Evolutionary conservation across 345 rosid genomes (phyloP).

Genomic region (thale cress (Arabidopsis thaliana)): DNA sequence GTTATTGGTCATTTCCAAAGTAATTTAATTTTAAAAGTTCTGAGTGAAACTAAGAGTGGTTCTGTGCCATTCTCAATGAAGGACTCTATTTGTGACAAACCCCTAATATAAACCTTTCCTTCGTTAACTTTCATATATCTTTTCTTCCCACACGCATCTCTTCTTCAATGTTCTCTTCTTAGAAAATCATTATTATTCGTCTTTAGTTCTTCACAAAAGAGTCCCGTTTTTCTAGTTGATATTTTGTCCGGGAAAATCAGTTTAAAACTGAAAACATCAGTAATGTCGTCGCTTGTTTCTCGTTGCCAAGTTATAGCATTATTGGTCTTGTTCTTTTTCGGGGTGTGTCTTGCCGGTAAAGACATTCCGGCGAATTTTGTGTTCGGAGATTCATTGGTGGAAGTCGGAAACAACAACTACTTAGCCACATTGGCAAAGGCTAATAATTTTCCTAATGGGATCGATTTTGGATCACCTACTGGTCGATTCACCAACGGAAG

Average conservation of each 20-base stretch:
- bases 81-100: neutral
- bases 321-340: neutral
- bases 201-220: slow-evolving; percentile 35
- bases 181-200: neutral
- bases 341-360: slow-evolving; percentile 25
- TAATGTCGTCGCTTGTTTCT: slow-evolving; percentile 30
- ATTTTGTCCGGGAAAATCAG: neutral
- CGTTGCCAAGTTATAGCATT: slow-evolving; percentile 21
- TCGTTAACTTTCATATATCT: slow-evolving; percentile 26
- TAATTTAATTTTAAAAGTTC: neutral
- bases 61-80: slow-evolving; percentile 7
- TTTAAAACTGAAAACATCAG: slow-evolving; percentile 14
- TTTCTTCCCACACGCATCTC: slow-evolving; percentile 6
- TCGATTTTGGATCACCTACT: slow-evolving; percentile 55
- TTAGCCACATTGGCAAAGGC: slow-evolving; percentile 67
- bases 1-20: slow-evolving; percentile 19
- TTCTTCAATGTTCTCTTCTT: slow-evolving; percentile 1
- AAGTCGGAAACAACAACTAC: slow-evolving; percentile 82
- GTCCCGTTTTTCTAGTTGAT: slow-evolving; percentile 14
- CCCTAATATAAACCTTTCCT: slow-evolving; percentile 6
- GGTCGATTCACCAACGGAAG: slow-evolving; percentile 82
- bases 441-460: slow-evolving; percentile 64
- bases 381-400: slow-evolving; percentile 80
- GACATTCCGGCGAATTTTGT: slow-evolving; percentile 50
- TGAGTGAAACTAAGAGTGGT: slow-evolving; percentile 6